These are phyloP conservation scores for Xanthoconium separans DNA, from an alignment of 1,284 basidiomycete species.

Conservation along the genomic window DNA sequence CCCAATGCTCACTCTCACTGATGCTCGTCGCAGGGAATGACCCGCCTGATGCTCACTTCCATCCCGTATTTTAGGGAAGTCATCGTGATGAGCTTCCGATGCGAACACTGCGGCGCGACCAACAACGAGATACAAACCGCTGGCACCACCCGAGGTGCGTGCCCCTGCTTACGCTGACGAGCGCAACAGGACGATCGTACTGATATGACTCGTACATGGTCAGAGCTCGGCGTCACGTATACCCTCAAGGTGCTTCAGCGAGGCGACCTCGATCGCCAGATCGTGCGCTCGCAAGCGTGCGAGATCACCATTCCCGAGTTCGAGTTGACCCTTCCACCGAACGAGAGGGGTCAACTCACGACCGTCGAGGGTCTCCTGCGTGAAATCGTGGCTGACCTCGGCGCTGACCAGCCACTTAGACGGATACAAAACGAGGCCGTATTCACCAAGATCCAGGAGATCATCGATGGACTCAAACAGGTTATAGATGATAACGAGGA, in stretches of 20 bases:
- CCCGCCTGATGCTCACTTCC: constrained; percentile 87
- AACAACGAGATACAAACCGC: constrained; percentile 98
- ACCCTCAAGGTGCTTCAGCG: constrained; percentile 79
- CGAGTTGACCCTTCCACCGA: constrained; percentile 86
- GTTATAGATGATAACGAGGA: constrained; percentile 67
- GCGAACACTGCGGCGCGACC: constrained; percentile 86
- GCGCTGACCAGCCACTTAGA: constrained; percentile 83
- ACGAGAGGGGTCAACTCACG: constrained; percentile 85
- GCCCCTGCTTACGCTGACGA: constrained; percentile 3
- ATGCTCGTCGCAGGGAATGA: constrained; percentile 65
- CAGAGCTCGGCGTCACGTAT: constrained; percentile 68
- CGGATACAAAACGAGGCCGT: constrained; percentile 79
- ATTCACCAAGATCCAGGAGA: constrained; percentile 76
- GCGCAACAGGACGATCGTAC: not conserved
- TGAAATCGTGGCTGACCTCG: constrained; percentile 83
- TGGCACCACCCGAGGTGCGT: constrained; percentile 80
- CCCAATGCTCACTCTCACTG: constrained; percentile 21
- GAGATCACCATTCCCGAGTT: constrained; percentile 86
- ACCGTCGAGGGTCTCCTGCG: constrained; percentile 93
- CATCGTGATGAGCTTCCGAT: constrained; percentile 94
- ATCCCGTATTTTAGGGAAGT: constrained; percentile 98
- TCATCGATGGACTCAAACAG: constrained; percentile 68
- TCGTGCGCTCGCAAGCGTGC: constrained; percentile 88
- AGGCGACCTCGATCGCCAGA: constrained; percentile 87
- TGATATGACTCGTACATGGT: not conserved